Evolutionary conservation across 2,329 filamentous ascomycete genomes (phyloP), one percentile per base, ranked within the genome.

Genomic region (Didymella glomerata): DNA sequence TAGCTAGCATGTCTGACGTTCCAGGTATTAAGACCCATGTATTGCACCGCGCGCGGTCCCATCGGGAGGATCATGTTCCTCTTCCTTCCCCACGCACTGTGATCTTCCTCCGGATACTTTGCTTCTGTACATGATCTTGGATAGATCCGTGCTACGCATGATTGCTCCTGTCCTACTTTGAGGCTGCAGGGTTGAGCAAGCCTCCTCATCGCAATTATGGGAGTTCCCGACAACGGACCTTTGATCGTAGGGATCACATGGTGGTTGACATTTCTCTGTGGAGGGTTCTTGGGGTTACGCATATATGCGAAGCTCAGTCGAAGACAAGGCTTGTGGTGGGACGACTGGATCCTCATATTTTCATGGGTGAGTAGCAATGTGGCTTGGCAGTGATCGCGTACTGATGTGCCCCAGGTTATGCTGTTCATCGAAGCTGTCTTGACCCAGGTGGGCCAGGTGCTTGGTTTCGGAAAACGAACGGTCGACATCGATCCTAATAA

Each of bases 251-350:
- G 65, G 1, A 60, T 71, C 2, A 67, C 68, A n/a, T 73, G 70
- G 70, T 64, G 57, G 56, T 48, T 73, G 20, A 65, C 64, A 1
- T 42, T 67, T 5, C 48, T 71, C 4, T 66, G 61, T 27, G 69
- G 66, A 20, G 60, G 44, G 0, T 71, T 73, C 41, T 28, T 73
- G 24, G 65, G 47, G 1, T 38, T 72, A 27, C 63, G 70, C 7
- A 24, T 73, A n/a, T 73, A 73, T 25, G 70, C 68, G 16, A 73
- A 72, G 40, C 16, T 64, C 8, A 69, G 63, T 60, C 60, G 68
- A 36, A 63, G 62, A 28, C 69, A 70, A 46, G 59, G 60, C 2
- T 56, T 73, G 9, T 72, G 69, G 71, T 72, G 69, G 69, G 69
- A 73, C 48, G 71, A 73, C 45, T 54, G 69, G 25, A 68, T 72